Evolutionary conservation across 352 stramenopile genomes (phyloP), one percentile per base, ranked within the genome.

Genomic region (Globisporangium okanoganense): DNA sequence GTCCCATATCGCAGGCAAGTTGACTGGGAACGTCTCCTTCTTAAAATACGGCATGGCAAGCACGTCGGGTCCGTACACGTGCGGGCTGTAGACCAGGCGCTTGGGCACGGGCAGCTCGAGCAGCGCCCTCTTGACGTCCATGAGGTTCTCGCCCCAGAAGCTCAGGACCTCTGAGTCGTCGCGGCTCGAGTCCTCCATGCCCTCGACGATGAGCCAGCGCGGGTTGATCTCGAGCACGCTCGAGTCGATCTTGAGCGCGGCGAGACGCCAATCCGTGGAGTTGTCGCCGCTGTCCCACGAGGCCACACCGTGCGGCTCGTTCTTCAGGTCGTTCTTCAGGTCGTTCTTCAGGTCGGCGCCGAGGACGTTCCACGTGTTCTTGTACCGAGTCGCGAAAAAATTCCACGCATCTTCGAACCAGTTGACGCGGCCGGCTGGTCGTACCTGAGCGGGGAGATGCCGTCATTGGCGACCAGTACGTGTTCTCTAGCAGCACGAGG

Each of bases 331-430:
- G n/a, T n/a, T n/a, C n/a, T n/a, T n/a, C n/a, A n/a, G n/a, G n/a
- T 86, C 77, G 60, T 86, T 86, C 57, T 79, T 82, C 14, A 86
- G 49, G 61, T 86, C 77, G 1, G 74, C 70, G 6, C 66, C 77
- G 5, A 86, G 35, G 0, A 86, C 74, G 44, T 86, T 84, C 77
- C 75, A 78, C n/a, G 69, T 58, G 3, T 45, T 36, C 24, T 35
- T 54, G 67, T 82, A 84, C 22, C 72, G 71, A 14, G 36, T 51
- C 0, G 74, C 66, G 50, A 86, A 36, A 1, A 71, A 62, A 12
- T 64, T 67, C 76, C 77, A 86, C 13, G 73, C 70, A 2, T 74
- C 43, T 20, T 53, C 35, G 16, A 79, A 56, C 35, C 70, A 50
- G 41, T 82, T 62, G 0, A 62, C 45, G 40, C 66, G 68, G 0